These are phyloP conservation scores for Pseudisothecium myosuroides DNA, from an alignment of 225 moss, liverwort and hornwort genomes.

Conservation along the genomic window DNA sequence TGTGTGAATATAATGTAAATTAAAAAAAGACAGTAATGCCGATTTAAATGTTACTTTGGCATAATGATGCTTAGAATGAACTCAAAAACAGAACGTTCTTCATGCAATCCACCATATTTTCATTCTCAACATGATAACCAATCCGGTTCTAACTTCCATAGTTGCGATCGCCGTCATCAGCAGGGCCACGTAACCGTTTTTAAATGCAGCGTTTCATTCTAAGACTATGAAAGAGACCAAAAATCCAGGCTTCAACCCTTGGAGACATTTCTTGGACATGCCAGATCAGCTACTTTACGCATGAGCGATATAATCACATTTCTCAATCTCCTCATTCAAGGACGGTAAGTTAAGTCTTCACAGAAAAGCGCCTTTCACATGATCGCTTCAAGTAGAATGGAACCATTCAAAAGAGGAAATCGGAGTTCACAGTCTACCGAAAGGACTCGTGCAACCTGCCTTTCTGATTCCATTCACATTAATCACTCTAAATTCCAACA, in stretches of 20 bases:
- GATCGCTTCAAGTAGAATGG: background rate
- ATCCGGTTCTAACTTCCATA: background rate
- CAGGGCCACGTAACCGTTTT: background rate
- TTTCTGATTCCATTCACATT: background rate
- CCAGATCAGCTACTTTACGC: background rate
- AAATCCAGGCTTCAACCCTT: background rate
- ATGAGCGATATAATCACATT: background rate
- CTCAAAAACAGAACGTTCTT: background rate
- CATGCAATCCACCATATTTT: background rate
- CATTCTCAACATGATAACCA: background rate
- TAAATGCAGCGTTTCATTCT: background rate
- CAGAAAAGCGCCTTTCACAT: background rate
- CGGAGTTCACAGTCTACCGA: background rate
- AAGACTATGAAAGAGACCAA: background rate
- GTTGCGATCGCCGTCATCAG: background rate
- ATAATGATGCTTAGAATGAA: background rate
- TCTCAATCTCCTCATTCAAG: background rate
- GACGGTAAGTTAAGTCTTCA: background rate
- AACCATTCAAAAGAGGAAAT: background rate
- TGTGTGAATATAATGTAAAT: background rate
- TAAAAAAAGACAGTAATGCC: background rate
- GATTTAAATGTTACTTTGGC: background rate
- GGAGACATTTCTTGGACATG: background rate
- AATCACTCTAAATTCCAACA: background rate
- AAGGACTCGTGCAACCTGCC: background rate